Evolutionary conservation across 169 alveolate genomes (phyloP), one percentile per base, ranked within the genome.

Genomic region (Amoebophrya sp.): DNA sequence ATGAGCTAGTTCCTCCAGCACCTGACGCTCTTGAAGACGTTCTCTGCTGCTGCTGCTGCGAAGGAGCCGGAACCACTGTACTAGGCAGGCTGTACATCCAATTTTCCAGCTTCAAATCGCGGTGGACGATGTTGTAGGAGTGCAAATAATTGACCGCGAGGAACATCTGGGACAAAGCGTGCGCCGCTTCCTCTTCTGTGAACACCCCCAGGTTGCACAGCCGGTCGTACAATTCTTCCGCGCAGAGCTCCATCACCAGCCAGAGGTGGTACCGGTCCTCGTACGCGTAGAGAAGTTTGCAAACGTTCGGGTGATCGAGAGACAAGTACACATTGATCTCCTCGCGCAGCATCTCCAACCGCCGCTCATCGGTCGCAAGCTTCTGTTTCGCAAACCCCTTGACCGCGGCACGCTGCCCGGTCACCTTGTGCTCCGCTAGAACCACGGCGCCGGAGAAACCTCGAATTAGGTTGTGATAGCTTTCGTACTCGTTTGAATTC

Each of bases 221-320:
- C 91, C 95, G 94, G 91, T 95, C 96, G 90, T 95, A 95, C 77
- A 96, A 94, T 92, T 96, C 97, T 23, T 96, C 96, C 35, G 95
- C 93, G 77, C 97, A 95, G 33, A 95, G 91, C 93, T 96, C 97
- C 98, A 97, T 96, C 25, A 96, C 96, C 40, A 97, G 93, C 90
- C 95, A 96, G 40, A 97, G 91, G 93, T 95, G 94, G n/a, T n/a
- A n/a, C n/a, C n/a, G n/a, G n/a, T n/a, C n/a, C n/a, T n/a, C 98
- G 92, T 92, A 97, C 14, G 97, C 95, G 92, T 97, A 97, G 77
- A 95, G 95, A 23, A 96, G 95, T 66, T 96, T 95, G 18, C 95
- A 95, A 23, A 97, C 96, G 92, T 97, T 96, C 32, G 98, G 98
- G 92, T 97, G 98, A 94, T 96, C 98, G 41, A 95, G 40, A 39